Base-by-base conservation (phyloP, 176 grass and related monocot species). In the Triticum aestivum region DNA sequence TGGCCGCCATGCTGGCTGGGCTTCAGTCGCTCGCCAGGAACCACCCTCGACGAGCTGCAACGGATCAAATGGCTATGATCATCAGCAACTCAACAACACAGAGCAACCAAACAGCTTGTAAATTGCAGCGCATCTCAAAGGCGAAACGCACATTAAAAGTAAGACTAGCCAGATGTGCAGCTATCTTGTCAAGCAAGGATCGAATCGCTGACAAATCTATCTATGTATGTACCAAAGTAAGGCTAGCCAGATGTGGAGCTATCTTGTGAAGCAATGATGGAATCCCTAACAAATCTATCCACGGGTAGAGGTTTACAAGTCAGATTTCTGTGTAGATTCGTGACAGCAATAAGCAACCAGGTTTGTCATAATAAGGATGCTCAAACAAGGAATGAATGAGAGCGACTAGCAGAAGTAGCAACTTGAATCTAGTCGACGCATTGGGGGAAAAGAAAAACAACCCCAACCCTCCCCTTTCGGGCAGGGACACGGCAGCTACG, bases 1-100 rank as follows among this genome's bases (percentile, higher is more conserved):
- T 89, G 24, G 87, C 79, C 5, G 85, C 92, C 89, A 94, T 94
- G 5, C 26, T 9, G 6, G 4, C 32, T 26, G 12, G 24, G 44
- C 58, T 32, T 20, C 42, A 1, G 8, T 41, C 41, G 15, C 51
- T 5, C 5, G 51, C 14, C 14, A 52, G 49, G 5, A 54, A 54
- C 14, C 44, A 85, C 42, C 35, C 10, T 18, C 32, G 34, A 15
- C 59, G 42, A 64, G 32, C 80, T 90, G 80, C 56, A 73, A 83
- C 9, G 6, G 52, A 64, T 63, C 23, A 11, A 78, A 71, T 10
- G 39, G 39, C 9, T 42, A 42, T 3, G 39, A 0, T 42, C 39
- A 10, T 10, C 42, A 44, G 42, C 27, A 35, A 6, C 23, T 39
- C 38, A 9, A 21, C 7, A 30, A 5, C 21, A 51, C 1, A 51